A percentile compares a stretch with the other conserved stretches of the same genome.
These are phyloP conservation scores for Tilletia walkeri DNA, from an alignment of 1,284 basidiomycete genomes.

Conservation along the genomic window DNA sequence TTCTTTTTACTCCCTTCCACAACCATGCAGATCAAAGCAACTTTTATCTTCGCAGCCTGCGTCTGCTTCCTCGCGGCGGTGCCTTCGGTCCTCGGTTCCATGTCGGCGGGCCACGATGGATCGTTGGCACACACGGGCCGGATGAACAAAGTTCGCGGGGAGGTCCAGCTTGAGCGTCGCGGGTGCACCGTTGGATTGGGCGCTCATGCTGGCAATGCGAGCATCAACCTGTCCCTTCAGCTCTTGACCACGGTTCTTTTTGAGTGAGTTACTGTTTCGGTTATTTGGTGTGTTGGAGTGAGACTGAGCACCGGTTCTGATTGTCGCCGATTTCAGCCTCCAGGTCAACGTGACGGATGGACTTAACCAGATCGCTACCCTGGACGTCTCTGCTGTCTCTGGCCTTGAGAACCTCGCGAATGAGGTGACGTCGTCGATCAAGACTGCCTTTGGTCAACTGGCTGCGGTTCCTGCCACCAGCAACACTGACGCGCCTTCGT, in stretches of 20 bases:
- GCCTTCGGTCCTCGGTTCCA: too few relatives aligned
- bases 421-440: conserved; percentile 4
- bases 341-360: not conserved
- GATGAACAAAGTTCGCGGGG: too few relatives aligned
- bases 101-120: too few relatives aligned
- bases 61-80: too few relatives aligned
- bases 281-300: not conserved
- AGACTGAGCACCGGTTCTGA: not conserved
- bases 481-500: not conserved
- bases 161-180: not conserved
- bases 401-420: not conserved
- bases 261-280: not conserved
- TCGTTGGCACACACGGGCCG: too few relatives aligned
- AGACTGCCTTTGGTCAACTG: not conserved
- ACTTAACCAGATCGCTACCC: not conserved
- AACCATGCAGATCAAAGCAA: too few relatives aligned
- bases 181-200: conserved; percentile 1
- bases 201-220: not conserved
- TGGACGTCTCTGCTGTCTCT: not conserved
- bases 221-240: not conserved
- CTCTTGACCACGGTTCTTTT: not conserved
- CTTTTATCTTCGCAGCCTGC: too few relatives aligned
- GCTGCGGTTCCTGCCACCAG: not conserved
- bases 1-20: too few relatives aligned
- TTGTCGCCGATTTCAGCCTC: too few relatives aligned